phyloP scores from a whole-genome alignment of 345 rosid species.

The Eucalyptus curtisii region DNA sequence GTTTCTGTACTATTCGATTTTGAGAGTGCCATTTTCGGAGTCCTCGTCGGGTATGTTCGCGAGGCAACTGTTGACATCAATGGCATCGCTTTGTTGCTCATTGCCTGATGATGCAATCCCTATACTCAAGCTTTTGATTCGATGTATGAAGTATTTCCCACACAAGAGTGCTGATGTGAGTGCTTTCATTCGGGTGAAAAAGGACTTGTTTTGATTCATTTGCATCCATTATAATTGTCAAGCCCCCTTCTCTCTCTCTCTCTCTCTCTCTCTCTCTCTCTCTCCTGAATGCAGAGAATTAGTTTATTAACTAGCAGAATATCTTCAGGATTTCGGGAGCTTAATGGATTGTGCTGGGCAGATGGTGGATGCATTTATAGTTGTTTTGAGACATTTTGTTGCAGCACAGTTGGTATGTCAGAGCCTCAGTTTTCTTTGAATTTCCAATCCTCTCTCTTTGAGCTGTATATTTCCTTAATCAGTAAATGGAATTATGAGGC shows the following conservation, averaged over 20 bases:
- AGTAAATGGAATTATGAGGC: neutral
- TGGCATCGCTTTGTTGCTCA: slow-evolving; percentile 75
- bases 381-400: slow-evolving; percentile 48
- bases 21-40: slow-evolving; percentile 34
- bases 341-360: slow-evolving; percentile 29
- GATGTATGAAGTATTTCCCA: slow-evolving; percentile 42
- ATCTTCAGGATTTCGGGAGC: slow-evolving; percentile 48
- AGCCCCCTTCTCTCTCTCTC: neutral
- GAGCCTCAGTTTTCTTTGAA: neutral
- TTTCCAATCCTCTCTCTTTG: neutral
- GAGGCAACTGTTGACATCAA: slow-evolving; percentile 47
- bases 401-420: slow-evolving; percentile 33
- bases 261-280: neutral
- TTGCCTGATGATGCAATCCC: slow-evolving; percentile 47
- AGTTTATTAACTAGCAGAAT: neutral
- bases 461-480: neutral
- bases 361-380: slow-evolving; percentile 48
- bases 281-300: neutral
- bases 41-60: slow-evolving; percentile 29
- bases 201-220: neutral
- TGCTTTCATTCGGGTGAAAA: neutral
- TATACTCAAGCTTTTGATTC: slow-evolving; percentile 41
- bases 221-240: neutral
- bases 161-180: slow-evolving; percentile 39
- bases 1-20: slow-evolving; percentile 40